A percentile compares a stretch with the other conserved stretches of the same genome.
Evolutionary conservation across 1,284 basidiomycete species (phyloP).

Genomic region (Boletus albobrunnescens): DNA sequence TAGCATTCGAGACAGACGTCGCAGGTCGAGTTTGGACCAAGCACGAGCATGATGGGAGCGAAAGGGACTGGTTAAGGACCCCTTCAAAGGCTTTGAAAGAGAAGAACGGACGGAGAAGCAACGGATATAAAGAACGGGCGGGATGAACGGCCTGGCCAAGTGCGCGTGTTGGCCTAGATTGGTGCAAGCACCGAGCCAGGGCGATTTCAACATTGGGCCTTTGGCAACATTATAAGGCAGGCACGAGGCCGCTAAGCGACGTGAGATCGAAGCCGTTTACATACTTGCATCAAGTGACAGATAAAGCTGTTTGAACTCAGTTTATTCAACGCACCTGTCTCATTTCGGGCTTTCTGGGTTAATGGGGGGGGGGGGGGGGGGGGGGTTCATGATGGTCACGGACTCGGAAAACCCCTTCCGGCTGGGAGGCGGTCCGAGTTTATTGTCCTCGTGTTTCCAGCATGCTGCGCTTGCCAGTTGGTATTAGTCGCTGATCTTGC

Average conservation of each 20-base stretch:
- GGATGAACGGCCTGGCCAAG: constrained; percentile 28
- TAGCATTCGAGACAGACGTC: constrained; percentile 48
- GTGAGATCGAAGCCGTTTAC: constrained; percentile 28
- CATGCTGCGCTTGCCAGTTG: constrained; percentile 10
- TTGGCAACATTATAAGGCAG: constrained; percentile 33
- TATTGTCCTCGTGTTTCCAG: constrained; percentile 28
- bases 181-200: constrained; percentile 22
- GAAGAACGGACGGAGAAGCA: constrained; percentile 3
- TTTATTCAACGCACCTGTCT: constrained; percentile 16
- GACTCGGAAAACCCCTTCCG: constrained; percentile 13
- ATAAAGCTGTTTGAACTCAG: constrained; percentile 23
- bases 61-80: constrained; percentile 37
- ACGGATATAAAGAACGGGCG: constrained; percentile 27
- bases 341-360: constrained; percentile 31
- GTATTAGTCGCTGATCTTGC: too few relatives aligned
- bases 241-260: constrained; percentile 35
- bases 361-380: constrained; percentile 15
- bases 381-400: too few relatives aligned
- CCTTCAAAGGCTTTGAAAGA: constrained; percentile 6
- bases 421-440: constrained; percentile 16
- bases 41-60: constrained; percentile 39
- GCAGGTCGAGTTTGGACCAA: constrained; percentile 44
- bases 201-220: constrained; percentile 16
- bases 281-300: constrained; percentile 19
- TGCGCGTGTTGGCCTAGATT: constrained; percentile 29